A percentile compares a stretch with the other conserved stretches of the same genome.
phyloP scores from a whole-genome alignment of 106 monocot species.

The Cymbidium sinense region DNA sequence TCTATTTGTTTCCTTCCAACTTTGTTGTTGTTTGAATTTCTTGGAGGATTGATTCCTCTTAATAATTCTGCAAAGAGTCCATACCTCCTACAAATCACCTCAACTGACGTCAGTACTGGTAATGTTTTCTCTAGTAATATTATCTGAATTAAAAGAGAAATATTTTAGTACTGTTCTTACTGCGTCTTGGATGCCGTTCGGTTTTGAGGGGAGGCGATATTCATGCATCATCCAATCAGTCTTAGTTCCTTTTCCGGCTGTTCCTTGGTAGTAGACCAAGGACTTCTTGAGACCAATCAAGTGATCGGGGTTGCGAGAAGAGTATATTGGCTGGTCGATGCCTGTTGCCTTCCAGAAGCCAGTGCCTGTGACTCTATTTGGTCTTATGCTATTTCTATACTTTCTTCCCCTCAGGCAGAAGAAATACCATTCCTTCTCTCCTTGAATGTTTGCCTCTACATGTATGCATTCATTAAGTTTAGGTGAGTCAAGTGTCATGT shows the following conservation, averaged over 20 bases:
- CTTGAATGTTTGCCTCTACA: conserved; percentile 24
- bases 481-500: too few relatives aligned
- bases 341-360: conserved; percentile 95
- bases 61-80: conserved; percentile 78
- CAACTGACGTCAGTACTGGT: too few relatives aligned
- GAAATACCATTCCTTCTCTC: conserved; percentile 77
- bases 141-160: background rate
- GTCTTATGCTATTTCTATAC: conserved; percentile 76
- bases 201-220: conserved; percentile 54
- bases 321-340: conserved; percentile 60
- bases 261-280: conserved; percentile 71
- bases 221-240: conserved; percentile 99
- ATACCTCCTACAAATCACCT: conserved; percentile 37
- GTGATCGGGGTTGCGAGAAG: conserved; percentile 4
- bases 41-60: conserved; percentile 37
- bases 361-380: conserved; percentile 66
- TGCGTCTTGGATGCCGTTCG: conserved; percentile 28
- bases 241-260: conserved; percentile 69
- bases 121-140: background rate
- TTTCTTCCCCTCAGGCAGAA: conserved; percentile 80
- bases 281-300: conserved; percentile 88
- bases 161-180: conserved; percentile 12
- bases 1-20: conserved; percentile 13
- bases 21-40: conserved; percentile 11
- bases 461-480: too few relatives aligned